Conservation (phyloP, 2,329 filamentous ascomycete species). For the Colletotrichum truncatum region DNA sequence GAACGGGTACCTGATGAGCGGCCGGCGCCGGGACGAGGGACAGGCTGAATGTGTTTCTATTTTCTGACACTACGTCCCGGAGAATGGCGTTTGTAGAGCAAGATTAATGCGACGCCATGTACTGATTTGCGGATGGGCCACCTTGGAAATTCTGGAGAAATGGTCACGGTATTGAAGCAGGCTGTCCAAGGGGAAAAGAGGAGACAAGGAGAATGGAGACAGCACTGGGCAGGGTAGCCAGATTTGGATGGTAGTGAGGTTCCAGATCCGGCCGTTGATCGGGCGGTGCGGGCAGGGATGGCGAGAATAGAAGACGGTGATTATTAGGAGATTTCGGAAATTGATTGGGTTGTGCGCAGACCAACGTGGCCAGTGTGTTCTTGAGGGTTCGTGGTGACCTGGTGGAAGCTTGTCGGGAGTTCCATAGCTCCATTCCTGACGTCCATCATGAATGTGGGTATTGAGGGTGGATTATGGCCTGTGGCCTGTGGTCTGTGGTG, state of each 20-base stretch:
- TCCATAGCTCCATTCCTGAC: no score
- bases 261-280: not conserved
- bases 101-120: not conserved
- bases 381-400: not conserved
- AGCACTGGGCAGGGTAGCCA: not conserved
- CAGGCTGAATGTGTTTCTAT: constrained; percentile 6
- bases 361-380: constrained; percentile 1
- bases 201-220: not conserved
- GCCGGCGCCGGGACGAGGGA: not conserved
- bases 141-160: not conserved
- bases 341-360: not conserved
- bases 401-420: constrained; percentile 3
- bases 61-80: not conserved
- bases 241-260: not conserved
- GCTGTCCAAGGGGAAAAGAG: not conserved
- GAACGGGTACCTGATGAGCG: constrained; percentile 17
- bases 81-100: not conserved
- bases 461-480: not conserved
- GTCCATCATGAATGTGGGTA: not conserved
- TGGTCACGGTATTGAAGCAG: not conserved
- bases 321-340: not conserved
- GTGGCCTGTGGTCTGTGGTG: constrained; percentile 3
- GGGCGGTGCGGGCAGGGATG: not conserved
- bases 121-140: not conserved
- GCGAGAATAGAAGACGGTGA: not conserved